Base-by-base conservation (phyloP, 202 grass and related monocot genomes). In the Musa balbisiana region DNA sequence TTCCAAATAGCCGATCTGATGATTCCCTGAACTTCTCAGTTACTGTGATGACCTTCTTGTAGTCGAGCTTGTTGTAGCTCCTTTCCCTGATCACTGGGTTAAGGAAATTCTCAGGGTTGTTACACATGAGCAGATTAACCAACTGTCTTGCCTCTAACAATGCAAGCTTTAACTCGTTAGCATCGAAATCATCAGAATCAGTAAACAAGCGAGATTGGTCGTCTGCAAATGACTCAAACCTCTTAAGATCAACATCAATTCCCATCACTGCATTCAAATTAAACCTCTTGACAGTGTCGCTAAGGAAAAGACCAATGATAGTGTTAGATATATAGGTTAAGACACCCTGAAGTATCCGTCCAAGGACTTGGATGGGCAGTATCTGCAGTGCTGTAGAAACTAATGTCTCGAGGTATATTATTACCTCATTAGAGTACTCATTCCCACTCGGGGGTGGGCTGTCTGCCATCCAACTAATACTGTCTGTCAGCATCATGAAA, bases 1-100 rank as follows among this genome's bases (percentile, higher is more conserved):
- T 86, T 21, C 87, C 71, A 69, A 99, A 99, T 73, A 94, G 93
- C 59, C 95, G 83, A 84, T 94, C 95, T 15, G 95, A 94, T 33
- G 91, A 76, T 89, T 99, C 95, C 73, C 91, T 92, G 64, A 99
- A 99, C 75, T 99, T 99, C 88, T 99, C 89, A 0, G 83, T 92
- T 80, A 99, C 88, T n/a, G 79, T 67, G 51, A 80, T 80, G 15
- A 99, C 87, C 69, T 99, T 99, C 85, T 88, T 99, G 69, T 94
- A 65, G 91, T 94, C 89, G 56, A 99, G 87, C 91, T 94, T 92
- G 76, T 87, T 88, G 68, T 99, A 99, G 76, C 66, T 92, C 85
- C 84, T 99, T 81, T 92, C 91, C 78, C 65, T 86, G 74, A 99
- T 99, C 68, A 94, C 95, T 53, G 89, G 71, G 76, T 99, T 99